phyloP scores from a whole-genome alignment of 176 grass and related monocot species.

The Zoysia japonica region DNA sequence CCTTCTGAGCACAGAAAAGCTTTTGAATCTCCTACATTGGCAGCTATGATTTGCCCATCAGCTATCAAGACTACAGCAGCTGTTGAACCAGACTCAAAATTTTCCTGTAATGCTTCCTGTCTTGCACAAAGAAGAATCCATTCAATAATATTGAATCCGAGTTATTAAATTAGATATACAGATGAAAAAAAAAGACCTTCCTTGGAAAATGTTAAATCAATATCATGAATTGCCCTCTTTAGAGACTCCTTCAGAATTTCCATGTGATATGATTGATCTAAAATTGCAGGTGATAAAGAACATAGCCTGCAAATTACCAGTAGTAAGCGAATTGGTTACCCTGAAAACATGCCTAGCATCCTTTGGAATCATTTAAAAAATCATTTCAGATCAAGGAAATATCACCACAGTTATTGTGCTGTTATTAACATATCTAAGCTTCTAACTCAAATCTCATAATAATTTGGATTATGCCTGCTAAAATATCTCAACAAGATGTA shows the following conservation, averaged over 20 bases:
- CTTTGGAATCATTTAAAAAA: background rate
- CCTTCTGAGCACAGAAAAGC: slow-evolving; percentile 85
- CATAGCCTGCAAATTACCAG: slow-evolving; percentile 56
- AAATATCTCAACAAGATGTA: slow-evolving; percentile 3
- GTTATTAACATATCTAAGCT: background rate
- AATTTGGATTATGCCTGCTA: background rate
- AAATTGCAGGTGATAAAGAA: slow-evolving; percentile 52
- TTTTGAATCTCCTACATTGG: slow-evolving; percentile 95
- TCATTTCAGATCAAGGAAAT: slow-evolving; percentile 19
- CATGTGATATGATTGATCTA: slow-evolving; percentile 76
- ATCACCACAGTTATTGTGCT: background rate
- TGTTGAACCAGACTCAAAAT: slow-evolving; percentile 77
- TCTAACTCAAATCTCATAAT: background rate
- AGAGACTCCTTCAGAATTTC: slow-evolving; percentile 91
- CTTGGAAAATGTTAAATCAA: slow-evolving; percentile 95
- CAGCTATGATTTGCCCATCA: slow-evolving; percentile 74
- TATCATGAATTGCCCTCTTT: slow-evolving; percentile 75
- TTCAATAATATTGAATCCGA: background rate
- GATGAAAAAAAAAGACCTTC: slow-evolving; percentile 51
- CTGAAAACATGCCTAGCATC: background rate
- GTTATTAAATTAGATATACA: slow-evolving; percentile 6
- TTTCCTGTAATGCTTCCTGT: slow-evolving; percentile 79
- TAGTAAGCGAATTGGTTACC: slow-evolving; percentile 9
- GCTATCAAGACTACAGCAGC: slow-evolving; percentile 77
- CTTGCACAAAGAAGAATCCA: slow-evolving; percentile 37